A percentile compares a stretch with the other conserved stretches of the same genome.
These are phyloP conservation scores for Globisporangium cystogenes DNA, from an alignment of 352 stramenopile genomes.

Conservation along the genomic window DNA sequence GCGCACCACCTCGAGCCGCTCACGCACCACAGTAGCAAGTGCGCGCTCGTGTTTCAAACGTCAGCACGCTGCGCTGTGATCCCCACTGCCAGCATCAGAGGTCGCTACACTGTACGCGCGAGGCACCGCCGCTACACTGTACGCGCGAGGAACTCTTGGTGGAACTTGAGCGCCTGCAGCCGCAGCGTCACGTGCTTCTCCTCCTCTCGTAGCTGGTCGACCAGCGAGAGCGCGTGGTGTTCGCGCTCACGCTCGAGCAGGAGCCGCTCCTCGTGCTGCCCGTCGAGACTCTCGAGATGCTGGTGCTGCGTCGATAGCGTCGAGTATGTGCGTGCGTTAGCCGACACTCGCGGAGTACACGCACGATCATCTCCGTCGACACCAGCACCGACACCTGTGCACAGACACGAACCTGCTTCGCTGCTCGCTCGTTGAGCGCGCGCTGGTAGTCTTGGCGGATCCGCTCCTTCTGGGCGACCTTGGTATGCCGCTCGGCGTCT, in stretches of 20 bases:
- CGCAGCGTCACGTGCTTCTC: slow-evolving; percentile 46
- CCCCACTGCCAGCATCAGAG: too few relatives aligned
- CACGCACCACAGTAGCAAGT: too few relatives aligned
- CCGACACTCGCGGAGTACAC: neutral
- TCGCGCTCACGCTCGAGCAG: slow-evolving; percentile 33
- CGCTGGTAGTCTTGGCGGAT: slow-evolving; percentile 44
- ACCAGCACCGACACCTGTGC: neutral
- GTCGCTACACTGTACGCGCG: slow-evolving; percentile 2
- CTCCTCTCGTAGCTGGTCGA: slow-evolving; percentile 49
- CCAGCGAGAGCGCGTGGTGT: slow-evolving; percentile 23
- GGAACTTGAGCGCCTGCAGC: slow-evolving; percentile 49
- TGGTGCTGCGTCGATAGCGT: slow-evolving; percentile 24
- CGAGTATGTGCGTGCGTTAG: neutral
- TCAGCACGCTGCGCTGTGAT: too few relatives aligned
- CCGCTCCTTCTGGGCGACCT: slow-evolving; percentile 30
- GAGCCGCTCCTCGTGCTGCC: slow-evolving; percentile 32
- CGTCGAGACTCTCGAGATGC: slow-evolving; percentile 25
- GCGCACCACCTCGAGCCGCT: too few relatives aligned
- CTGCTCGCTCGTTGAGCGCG: slow-evolving; percentile 20
- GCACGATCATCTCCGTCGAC: neutral
- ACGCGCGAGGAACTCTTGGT: slow-evolving; percentile 39
- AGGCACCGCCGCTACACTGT: slow-evolving; percentile 2
- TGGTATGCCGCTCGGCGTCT: slow-evolving; percentile 22
- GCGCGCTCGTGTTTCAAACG: too few relatives aligned
- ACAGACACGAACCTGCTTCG: slow-evolving; percentile 27